A percentile compares a stretch with the other conserved stretches of the same genome.
These are phyloP conservation scores for Kwoniella sp. DNA, from an alignment of 768 basidiomycete genomes.

Conservation along the genomic window DNA sequence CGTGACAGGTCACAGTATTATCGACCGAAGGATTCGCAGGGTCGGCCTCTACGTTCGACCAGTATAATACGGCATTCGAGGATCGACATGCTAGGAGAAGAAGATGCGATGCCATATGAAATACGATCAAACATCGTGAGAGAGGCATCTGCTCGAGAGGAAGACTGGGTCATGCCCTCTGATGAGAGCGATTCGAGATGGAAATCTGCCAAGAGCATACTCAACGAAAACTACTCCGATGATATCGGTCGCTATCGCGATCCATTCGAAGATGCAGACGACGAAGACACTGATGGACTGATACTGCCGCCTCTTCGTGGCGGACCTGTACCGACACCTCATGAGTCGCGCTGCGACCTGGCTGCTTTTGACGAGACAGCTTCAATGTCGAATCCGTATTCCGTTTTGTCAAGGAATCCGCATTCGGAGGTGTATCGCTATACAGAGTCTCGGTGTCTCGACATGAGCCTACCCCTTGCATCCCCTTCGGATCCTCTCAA, in stretches of 20 bases:
- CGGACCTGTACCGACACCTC: constrained; percentile 29
- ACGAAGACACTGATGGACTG: constrained; percentile 42
- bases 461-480: constrained; percentile 48
- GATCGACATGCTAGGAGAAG: constrained; percentile 47
- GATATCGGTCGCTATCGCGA: constrained; percentile 1
- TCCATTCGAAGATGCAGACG: constrained; percentile 15
- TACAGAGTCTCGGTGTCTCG: constrained; percentile 36
- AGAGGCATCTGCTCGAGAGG: constrained; percentile 30
- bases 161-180: constrained; percentile 17
- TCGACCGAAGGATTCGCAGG: no score
- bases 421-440: constrained; percentile 7
- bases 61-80: constrained; percentile 33
- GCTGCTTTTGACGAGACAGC: constrained; percentile 18
- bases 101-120: constrained; percentile 31
- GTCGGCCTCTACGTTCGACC: constrained; percentile 15
- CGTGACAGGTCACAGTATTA: constrained; percentile 25
- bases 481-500: constrained; percentile 56
- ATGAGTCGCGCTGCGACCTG: constrained; percentile 46
- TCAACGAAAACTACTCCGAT: constrained; percentile 7
- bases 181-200: constrained; percentile 18
- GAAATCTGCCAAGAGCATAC: constrained; percentile 24
- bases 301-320: constrained; percentile 37
- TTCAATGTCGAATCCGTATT: constrained; percentile 16
- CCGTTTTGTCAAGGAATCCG: constrained; percentile 8
- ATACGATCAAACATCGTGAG: no score